Percentiles rank a stretch among this genome's conserved stretches.
phyloP scores from a whole-genome alignment of 2,329 filamentous ascomycete genomes.

The Aspergillus alliaceus region DNA sequence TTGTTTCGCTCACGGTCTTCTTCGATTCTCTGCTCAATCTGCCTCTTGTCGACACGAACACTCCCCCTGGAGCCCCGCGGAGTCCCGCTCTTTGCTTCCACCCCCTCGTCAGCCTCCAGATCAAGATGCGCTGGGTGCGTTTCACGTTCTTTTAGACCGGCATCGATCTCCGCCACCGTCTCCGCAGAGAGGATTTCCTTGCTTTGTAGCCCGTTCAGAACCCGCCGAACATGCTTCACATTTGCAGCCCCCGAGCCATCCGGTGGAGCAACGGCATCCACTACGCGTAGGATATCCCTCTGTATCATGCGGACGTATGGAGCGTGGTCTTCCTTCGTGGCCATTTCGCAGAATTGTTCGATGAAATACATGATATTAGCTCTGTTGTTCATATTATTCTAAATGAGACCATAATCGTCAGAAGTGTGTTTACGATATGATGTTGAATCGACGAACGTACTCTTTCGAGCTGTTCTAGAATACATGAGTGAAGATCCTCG shows the following conservation, averaged over 20 bases:
- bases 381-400: slow-evolving; percentile 94
- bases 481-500: slow-evolving; percentile 96
- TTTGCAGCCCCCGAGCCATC: slow-evolving; percentile 89
- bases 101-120: slow-evolving; percentile 34
- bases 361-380: slow-evolving; percentile 99
- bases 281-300: slow-evolving; percentile 84
- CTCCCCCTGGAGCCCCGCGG: slow-evolving; percentile 32
- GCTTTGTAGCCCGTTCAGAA: slow-evolving; percentile 67
- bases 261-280: slow-evolving; percentile 86
- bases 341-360: slow-evolving; percentile 88
- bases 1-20: slow-evolving; percentile 96
- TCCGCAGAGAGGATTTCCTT: slow-evolving; percentile 74
- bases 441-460: slow-evolving; percentile 46
- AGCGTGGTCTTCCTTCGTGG: slow-evolving; percentile 70
- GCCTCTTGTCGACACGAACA: slow-evolving; percentile 71
- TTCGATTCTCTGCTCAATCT: slow-evolving; percentile 94
- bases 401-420: no score
- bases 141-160: slow-evolving; percentile 77
- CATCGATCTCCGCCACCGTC: slow-evolving; percentile 76
- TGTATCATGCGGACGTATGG: slow-evolving; percentile 94
- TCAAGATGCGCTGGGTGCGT: slow-evolving; percentile 60
- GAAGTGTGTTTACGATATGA: no score
- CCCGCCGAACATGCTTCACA: slow-evolving; percentile 85
- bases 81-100: slow-evolving; percentile 29
- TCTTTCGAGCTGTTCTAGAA: slow-evolving; percentile 88